A percentile compares a stretch with the other conserved stretches of the same genome.
phyloP scores from a whole-genome alignment of 2,329 filamentous ascomycete genomes.

The Colletotrichum cordylinicola region DNA sequence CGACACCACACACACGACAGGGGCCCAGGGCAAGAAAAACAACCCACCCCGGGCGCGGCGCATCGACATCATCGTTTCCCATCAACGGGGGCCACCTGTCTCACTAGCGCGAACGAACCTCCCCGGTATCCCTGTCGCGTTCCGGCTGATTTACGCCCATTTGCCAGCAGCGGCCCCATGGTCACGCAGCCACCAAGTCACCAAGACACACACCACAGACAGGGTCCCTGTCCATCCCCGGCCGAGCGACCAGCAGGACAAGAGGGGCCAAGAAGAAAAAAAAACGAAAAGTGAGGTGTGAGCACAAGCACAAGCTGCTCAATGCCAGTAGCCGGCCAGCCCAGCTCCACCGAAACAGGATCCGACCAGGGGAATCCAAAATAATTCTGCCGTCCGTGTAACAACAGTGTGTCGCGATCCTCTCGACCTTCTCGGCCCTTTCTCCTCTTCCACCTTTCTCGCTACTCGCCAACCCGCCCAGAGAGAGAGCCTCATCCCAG shows the following conservation, averaged over 20 bases:
- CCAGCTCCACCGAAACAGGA: conserved; percentile 18
- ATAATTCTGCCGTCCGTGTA: conserved; percentile 24
- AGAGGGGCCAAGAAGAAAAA: background rate
- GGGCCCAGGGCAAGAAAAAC: background rate
- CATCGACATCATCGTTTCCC: conserved; percentile 23
- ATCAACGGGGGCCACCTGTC: conserved; percentile 20
- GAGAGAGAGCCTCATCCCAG: background rate
- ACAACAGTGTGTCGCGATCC: conserved; percentile 23
- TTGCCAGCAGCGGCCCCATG: conserved; percentile 19
- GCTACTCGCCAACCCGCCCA: background rate
- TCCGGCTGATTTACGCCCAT: conserved; percentile 24
- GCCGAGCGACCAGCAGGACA: background rate
- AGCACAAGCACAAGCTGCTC: conserved; percentile 15
- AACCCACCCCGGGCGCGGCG: conserved; percentile 8
- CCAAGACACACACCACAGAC: conserved; percentile 9
- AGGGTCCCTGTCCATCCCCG: conserved; percentile 11
- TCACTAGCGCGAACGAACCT: conserved; percentile 26
- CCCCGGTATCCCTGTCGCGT: conserved; percentile 20
- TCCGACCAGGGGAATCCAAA: conserved; percentile 21
- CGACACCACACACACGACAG: background rate
- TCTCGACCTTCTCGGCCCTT: conserved; percentile 1
- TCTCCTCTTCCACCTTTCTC: background rate
- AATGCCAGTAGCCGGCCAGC: conserved; percentile 12
- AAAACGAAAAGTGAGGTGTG: background rate
- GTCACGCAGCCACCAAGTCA: conserved; percentile 22